Conservation (phyloP, 164 flowering plant species). For the Piper longum region DNA sequence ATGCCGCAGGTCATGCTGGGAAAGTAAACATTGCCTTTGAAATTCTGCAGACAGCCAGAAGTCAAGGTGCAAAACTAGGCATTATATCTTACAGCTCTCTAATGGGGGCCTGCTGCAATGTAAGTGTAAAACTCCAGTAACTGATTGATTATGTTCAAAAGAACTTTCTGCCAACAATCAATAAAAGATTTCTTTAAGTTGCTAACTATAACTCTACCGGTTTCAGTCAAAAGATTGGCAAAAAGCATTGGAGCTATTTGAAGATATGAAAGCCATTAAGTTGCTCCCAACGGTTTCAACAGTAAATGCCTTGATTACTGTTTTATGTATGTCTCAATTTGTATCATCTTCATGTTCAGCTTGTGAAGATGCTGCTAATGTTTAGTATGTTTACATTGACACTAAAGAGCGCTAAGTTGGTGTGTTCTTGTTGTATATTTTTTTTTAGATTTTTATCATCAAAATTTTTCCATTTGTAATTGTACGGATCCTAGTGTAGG, state of each 20-base stretch:
- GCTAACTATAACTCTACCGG: neutral
- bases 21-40: slow-evolving; percentile 73
- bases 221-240: slow-evolving; percentile 77
- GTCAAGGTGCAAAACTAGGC: slow-evolving; percentile 45
- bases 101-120: slow-evolving; percentile 98
- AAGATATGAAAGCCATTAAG: slow-evolving; percentile 47
- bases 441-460: no score
- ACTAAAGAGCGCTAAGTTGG: no score
- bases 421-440: no score
- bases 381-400: no score
- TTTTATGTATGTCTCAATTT: slow-evolving; percentile 55
- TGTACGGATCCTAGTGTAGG: no score
- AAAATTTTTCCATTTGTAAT: no score
- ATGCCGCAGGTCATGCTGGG: slow-evolving; percentile 92
- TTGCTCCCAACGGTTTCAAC: slow-evolving; percentile 63
- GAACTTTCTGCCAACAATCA: neutral
- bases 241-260: slow-evolving; percentile 71
- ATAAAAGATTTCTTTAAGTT: neutral
- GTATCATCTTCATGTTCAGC: neutral
- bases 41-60: slow-evolving; percentile 41
- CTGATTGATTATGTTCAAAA: neutral
- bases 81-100: slow-evolving; percentile 68
- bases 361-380: no score
- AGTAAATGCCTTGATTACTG: slow-evolving; percentile 80
- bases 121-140: slow-evolving; percentile 17